Conservation (phyloP, 805 yeast genomes). For the Candida xyloterini region DNA sequence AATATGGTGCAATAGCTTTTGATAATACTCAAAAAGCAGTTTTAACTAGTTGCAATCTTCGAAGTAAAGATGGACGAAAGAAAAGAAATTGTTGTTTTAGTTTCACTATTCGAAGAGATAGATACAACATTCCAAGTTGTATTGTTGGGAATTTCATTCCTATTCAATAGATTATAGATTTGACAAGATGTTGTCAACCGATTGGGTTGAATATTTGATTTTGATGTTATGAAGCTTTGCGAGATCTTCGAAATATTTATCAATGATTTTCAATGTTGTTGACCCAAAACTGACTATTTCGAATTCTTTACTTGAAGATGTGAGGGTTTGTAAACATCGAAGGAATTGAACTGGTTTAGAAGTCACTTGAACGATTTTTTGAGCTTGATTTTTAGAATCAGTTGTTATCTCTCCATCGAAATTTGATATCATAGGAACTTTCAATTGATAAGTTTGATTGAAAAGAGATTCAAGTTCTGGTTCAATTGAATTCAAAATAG, state of each 20-base stretch:
- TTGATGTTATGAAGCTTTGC: constrained; percentile 5
- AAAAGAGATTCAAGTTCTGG: constrained; percentile 20
- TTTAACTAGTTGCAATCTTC: constrained; percentile 81
- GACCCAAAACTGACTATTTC: constrained; percentile 32
- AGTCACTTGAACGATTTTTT: constrained; percentile 31
- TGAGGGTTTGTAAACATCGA: constrained; percentile 29
- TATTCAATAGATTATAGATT: constrained; percentile 34
- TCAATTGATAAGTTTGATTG: constrained; percentile 7
- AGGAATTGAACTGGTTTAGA: constrained; percentile 33
- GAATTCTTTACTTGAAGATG: constrained; percentile 5
- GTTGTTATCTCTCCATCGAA: constrained; percentile 25
- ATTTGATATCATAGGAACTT: constrained; percentile 31
- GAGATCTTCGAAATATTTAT: constrained; percentile 25
- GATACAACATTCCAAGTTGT: constrained; percentile 93
- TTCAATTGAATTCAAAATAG: constrained; percentile 29
- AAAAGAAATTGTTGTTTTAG: constrained; percentile 88
- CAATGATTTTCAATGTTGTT: constrained; percentile 28
- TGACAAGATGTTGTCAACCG: constrained; percentile 3
- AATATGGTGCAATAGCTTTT: constrained; percentile 93
- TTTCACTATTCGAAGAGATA: constrained; percentile 87
- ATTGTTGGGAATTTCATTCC: constrained; percentile 96
- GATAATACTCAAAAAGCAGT: constrained; percentile 96
- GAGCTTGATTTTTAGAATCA: constrained; percentile 21
- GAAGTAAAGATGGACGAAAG: constrained; percentile 77
- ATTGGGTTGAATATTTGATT: neutral